phyloP scores from a whole-genome alignment of 257 asterid genomes.

The Ajuga chamaepitys region DNA sequence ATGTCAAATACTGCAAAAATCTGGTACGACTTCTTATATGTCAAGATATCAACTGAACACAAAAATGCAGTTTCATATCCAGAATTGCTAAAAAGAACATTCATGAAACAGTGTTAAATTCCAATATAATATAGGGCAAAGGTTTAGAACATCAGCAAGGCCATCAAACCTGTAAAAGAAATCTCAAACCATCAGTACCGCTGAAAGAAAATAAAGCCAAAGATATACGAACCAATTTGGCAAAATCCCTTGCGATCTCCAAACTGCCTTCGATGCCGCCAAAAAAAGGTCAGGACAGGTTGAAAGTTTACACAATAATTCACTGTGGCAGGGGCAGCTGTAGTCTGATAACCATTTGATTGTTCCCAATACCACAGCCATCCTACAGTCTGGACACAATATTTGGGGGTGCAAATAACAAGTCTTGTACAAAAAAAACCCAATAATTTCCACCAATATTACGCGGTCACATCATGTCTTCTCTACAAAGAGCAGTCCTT shows the following conservation, averaged over 20 bases:
- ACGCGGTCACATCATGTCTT: slow-evolving; percentile 93
- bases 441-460: slow-evolving; percentile 75
- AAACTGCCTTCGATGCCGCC: slow-evolving; percentile 61
- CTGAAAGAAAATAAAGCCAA: slow-evolving; percentile 62
- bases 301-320: slow-evolving; percentile 58
- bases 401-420: slow-evolving; percentile 66
- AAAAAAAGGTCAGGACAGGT: slow-evolving; percentile 44
- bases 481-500: slow-evolving; percentile 99
- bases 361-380: slow-evolving; percentile 97
- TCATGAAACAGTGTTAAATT: slow-evolving; percentile 16
- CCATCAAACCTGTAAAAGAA: slow-evolving; percentile 76
- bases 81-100: slow-evolving; percentile 9
- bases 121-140: slow-evolving; percentile 20
- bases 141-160: slow-evolving; percentile 22
- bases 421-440: slow-evolving; percentile 62
- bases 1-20: slow-evolving; percentile 31
- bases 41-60: slow-evolving; percentile 15
- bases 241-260: slow-evolving; percentile 52
- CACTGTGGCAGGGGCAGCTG: slow-evolving; percentile 85
- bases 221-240: slow-evolving; percentile 93
- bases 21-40: slow-evolving; percentile 1
- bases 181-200: slow-evolving; percentile 61
- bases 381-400: slow-evolving; percentile 75
- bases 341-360: slow-evolving; percentile 65
- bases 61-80: slow-evolving; percentile 9